Evolutionary conservation across 2,329 filamentous ascomycete genomes (phyloP).

Genomic region (Penicillium sumatraense): DNA sequence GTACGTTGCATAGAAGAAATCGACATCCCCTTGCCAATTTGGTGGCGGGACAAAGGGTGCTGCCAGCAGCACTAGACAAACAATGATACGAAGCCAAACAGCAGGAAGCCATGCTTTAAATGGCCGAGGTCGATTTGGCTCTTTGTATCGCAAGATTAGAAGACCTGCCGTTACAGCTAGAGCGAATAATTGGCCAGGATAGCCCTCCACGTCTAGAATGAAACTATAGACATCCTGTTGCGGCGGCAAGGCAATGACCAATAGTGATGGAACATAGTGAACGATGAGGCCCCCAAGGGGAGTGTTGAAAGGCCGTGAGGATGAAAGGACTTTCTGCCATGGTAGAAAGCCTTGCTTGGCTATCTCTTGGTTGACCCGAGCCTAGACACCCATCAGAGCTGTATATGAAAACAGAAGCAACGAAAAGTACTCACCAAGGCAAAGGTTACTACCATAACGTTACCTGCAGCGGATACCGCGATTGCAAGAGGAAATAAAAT

Average conservation of each 20-base stretch:
- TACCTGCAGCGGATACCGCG: constrained; percentile 69
- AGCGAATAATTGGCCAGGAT: constrained; percentile 65
- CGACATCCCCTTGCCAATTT: constrained; percentile 50
- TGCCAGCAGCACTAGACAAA: constrained; percentile 61
- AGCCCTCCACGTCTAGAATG: constrained; percentile 73
- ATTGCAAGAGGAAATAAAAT: constrained; percentile 66
- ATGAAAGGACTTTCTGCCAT: constrained; percentile 63
- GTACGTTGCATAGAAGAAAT: constrained; percentile 59
- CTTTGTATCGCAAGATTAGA: constrained; percentile 62
- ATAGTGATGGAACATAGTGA: constrained; percentile 69
- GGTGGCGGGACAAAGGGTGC: constrained; percentile 67
- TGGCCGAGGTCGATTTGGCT: constrained; percentile 65
- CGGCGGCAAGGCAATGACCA: constrained; percentile 69
- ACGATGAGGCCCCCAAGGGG: constrained; percentile 70
- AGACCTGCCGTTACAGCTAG: constrained; percentile 63
- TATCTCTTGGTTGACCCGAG: constrained; percentile 73
- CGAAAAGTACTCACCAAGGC: constrained; percentile 60
- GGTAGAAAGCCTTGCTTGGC: constrained; percentile 73
- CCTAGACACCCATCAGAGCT: constrained; percentile 46
- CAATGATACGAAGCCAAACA: constrained; percentile 58
- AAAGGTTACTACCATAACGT: constrained; percentile 75
- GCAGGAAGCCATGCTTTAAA: constrained; percentile 69
- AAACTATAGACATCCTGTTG: constrained; percentile 72
- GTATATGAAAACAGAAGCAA: background rate
- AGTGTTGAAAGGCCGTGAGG: constrained; percentile 68